phyloP scores from a whole-genome alignment of 371 early-diverging fungal species.

The Mortierella sp. region DNA sequence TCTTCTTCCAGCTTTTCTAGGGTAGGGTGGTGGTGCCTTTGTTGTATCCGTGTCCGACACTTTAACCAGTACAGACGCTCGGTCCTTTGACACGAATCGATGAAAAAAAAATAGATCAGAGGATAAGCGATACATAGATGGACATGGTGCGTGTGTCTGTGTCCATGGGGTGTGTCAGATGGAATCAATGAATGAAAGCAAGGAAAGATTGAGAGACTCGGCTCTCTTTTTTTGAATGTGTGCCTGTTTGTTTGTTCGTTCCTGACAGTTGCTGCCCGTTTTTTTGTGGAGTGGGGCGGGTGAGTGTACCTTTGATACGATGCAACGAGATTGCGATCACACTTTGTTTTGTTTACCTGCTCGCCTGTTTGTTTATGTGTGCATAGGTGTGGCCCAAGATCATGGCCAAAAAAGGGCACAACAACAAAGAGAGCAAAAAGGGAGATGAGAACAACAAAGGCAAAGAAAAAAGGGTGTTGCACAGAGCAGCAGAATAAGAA shows the following conservation, averaged over 20 bases:
- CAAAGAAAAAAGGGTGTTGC: not conserved
- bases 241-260: not conserved
- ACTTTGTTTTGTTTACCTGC: not conserved
- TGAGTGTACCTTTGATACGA: not conserved
- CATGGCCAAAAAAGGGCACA: not conserved
- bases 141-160: too few relatives aligned
- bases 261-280: not conserved
- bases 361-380: not conserved
- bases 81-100: not conserved
- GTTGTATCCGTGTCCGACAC: too few relatives aligned
- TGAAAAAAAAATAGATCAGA: not conserved
- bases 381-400: not conserved
- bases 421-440: constrained; percentile 1
- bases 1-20: not conserved
- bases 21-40: too few relatives aligned
- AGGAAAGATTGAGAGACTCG: constrained; percentile 9
- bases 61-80: not conserved
- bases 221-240: not conserved
- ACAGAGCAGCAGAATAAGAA: not conserved
- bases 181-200: not conserved
- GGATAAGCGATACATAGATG: not conserved
- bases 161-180: too few relatives aligned
- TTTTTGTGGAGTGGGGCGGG: not conserved
- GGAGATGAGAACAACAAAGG: not conserved
- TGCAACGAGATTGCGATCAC: constrained; percentile 2